Evolutionary conservation across 306 rosid genomes (phyloP).

Genomic region (Cucurbita moschata): DNA sequence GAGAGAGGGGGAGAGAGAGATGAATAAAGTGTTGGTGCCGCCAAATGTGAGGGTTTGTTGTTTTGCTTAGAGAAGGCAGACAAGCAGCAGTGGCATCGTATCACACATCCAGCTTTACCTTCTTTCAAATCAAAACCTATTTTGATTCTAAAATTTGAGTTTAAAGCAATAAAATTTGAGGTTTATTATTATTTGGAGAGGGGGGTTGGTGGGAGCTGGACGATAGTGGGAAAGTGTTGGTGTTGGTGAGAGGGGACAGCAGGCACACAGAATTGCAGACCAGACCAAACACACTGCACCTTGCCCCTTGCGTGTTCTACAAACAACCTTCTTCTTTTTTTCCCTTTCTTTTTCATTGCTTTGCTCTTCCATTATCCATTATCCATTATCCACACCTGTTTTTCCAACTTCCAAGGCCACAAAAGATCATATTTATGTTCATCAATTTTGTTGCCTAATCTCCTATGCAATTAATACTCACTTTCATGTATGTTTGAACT

Average conservation of each 20-base stretch:
- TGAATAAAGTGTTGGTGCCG: background rate
- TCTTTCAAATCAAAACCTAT: background rate
- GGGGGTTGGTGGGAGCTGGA: background rate
- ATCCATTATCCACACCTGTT: background rate
- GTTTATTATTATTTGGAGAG: no score
- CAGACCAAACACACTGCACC: background rate
- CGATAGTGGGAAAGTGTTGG: background rate
- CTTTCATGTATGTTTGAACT: no score
- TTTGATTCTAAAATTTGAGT: no score
- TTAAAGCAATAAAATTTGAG: no score
- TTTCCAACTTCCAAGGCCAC: background rate
- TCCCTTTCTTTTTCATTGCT: background rate
- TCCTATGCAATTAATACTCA: no score
- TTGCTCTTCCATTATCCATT: background rate
- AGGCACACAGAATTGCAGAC: background rate
- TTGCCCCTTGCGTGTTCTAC: background rate
- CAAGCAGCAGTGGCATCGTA: background rate
- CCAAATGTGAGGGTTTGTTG: background rate
- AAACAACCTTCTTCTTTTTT: background rate
- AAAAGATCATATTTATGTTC: no score
- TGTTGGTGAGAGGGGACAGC: background rate
- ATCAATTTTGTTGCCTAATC: no score
- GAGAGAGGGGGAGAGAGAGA: background rate
- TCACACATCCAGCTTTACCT: background rate
- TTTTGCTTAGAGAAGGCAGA: background rate